Conservation (phyloP, 2,329 filamentous ascomycete genomes). For the Colletotrichum paranaense region DNA sequence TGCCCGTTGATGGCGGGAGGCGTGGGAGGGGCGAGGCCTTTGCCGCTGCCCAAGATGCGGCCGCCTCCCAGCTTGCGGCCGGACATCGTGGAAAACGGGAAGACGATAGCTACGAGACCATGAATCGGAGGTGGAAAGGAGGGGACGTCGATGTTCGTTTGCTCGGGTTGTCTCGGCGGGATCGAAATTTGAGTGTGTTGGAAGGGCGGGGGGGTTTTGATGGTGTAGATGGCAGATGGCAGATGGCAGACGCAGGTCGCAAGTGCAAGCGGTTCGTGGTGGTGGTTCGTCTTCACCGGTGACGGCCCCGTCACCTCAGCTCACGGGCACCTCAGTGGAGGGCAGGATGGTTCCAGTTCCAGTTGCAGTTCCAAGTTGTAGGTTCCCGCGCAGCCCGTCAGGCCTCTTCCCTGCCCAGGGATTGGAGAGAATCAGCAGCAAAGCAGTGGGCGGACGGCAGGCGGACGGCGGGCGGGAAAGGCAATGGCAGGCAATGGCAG, state of each 20-base stretch:
- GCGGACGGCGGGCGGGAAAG: not conserved
- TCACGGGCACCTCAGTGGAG: not conserved
- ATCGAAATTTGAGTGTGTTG: not conserved
- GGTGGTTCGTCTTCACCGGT: constrained; percentile 1
- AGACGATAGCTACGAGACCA: constrained; percentile 31
- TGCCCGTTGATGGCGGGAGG: constrained; percentile 49
- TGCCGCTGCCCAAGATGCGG: constrained; percentile 88
- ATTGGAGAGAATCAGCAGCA: not conserved
- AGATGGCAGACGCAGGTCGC: not conserved
- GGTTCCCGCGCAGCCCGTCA: constrained; percentile 17
- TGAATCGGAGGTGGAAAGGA: constrained; percentile 19
- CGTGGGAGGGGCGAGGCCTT: constrained; percentile 77
- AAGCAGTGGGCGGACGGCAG: not conserved
- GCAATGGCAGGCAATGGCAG: not conserved
- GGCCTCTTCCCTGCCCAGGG: constrained; percentile 26
- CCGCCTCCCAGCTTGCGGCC: constrained; percentile 90
- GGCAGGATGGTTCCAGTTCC: constrained; percentile 20
- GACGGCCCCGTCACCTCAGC: not conserved
- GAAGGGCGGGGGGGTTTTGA: not conserved
- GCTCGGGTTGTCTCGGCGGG: not conserved
- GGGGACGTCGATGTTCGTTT: constrained; percentile 47
- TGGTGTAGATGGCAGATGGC: not conserved
- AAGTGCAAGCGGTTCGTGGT: not conserved
- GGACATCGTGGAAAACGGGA: constrained; percentile 70
- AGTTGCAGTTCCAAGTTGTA: constrained; percentile 4